Base-by-base conservation (phyloP, 1,284 basidiomycete genomes). In the Apiotrichum domesticum region DNA sequence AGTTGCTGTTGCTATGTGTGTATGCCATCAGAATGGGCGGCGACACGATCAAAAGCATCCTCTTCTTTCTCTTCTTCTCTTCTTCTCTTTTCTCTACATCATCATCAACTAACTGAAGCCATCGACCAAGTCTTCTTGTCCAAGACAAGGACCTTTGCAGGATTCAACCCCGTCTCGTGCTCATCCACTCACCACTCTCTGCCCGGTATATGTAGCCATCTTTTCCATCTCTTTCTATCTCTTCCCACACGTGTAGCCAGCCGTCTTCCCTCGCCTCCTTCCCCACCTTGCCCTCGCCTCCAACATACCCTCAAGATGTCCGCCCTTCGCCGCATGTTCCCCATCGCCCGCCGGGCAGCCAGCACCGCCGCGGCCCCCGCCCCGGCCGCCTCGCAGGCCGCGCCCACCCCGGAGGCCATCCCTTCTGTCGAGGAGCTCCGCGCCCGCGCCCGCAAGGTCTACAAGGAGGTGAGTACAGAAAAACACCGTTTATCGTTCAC, bases 381-480 rank as follows among this genome's bases (percentile, higher is more conserved):
- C 35, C 48, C 45, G 35, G 29, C 43, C 6, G 48, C 50, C 32
- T 15, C 51, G 9, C 42, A 46, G 4, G 37, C 48, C 44, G 42
- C 43, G 6, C 49, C 50, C 34, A 14, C 32, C n/a, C 48, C 48
- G 4, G 46, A 52, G 47, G 41, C 41, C 9, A 32, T 56, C 4
- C 60, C 52, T 1, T 39, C 52, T n/a, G 40, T 62, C 34, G 60
- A 62, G 46, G 62, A 58, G 42, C 61, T 75, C 34, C 56, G 74
- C 46, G 44, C 65, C 33, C 58, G 67, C 35, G 74, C 76, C 5
- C 73, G 74, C 57, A 71, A 66, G 63, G 66, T 76, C 21, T 77
- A 77, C 64, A 77, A 77, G 61, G 76, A 77, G 65, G 75, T 74
- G 46, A 58, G 71, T 54, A 8, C 32, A 33, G 6, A 2, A 21